Evolutionary conservation across 495 filamentous ascomycete species (phyloP).

Genomic region (Cairneyella variabilis): DNA sequence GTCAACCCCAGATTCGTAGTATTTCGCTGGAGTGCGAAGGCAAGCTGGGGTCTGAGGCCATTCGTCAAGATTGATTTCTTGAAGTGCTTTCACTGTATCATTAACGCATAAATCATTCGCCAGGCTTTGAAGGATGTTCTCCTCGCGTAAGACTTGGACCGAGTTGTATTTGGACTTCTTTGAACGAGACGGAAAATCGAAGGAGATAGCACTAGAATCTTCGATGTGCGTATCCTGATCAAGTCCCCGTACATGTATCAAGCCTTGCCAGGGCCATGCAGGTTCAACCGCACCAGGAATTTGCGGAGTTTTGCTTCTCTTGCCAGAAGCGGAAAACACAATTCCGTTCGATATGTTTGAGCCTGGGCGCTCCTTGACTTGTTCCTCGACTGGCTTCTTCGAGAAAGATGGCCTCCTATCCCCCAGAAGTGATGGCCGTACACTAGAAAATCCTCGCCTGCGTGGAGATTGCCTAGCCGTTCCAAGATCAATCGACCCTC

Average conservation of each 20-base stretch:
- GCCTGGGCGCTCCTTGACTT: too few relatives aligned
- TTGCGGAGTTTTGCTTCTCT: slow-evolving; percentile 41
- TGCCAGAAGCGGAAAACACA: slow-evolving; percentile 29
- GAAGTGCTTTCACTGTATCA: slow-evolving; percentile 21
- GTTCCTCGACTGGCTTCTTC: too few relatives aligned
- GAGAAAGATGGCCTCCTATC: too few relatives aligned
- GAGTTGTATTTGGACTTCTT: slow-evolving; percentile 49
- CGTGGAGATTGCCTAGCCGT: too few relatives aligned
- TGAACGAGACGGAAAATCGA: background rate
- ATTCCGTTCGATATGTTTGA: too few relatives aligned
- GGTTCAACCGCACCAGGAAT: slow-evolving; percentile 57
- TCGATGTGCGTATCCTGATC: background rate
- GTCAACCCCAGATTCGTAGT: slow-evolving; percentile 45
- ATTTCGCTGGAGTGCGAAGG: slow-evolving; percentile 44
- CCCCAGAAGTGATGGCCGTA: too few relatives aligned
- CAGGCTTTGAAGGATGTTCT: slow-evolving; percentile 41
- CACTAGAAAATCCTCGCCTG: too few relatives aligned
- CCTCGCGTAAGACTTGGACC: slow-evolving; percentile 35
- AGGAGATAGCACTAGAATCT: background rate
- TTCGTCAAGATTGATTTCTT: slow-evolving; percentile 33
- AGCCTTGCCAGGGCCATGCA: slow-evolving; percentile 66
- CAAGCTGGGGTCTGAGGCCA: slow-evolving; percentile 34
- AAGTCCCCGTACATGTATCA: slow-evolving; percentile 53
- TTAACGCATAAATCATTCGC: slow-evolving; percentile 31
- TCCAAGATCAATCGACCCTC: too few relatives aligned